Evolutionary conservation across 306 rosid species (phyloP), one percentile per base, ranked within the genome.

Genomic region (Cicer chorassanicum): DNA sequence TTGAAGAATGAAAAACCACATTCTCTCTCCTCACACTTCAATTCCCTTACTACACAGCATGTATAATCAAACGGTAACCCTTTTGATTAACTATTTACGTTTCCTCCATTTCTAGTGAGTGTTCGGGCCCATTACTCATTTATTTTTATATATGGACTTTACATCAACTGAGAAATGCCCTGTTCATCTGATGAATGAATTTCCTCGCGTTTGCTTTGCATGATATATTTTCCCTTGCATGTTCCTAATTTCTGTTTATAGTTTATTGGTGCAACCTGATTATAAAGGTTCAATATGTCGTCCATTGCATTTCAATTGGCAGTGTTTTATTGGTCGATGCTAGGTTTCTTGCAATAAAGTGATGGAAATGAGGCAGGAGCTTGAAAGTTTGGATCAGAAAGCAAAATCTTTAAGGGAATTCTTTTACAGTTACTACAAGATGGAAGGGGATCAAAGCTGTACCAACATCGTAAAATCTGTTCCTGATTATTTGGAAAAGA

Each of bases 401-500:
- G 78, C 89, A 81, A 83, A 88, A 69, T 72, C 82, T 49, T 81
- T 85, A 46, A 80, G 86, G 70, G 85, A 80, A 83, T 85, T 72
- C 71, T 81, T 92, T 73, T 88, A 80, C 78, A 82, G 74, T 62
- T 60, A 75, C 68, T 85, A 88, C 78, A 83, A 80, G 82, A 72
- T 83, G 74, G 88, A 83, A 82, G 92, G 88, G 72, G 85, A 80
- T 68, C 81, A 56, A 74, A 86, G 88, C 68, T 80, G 67, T 80
- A 66, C 82, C 4, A 76, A 81, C 62, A 71, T 80, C 67, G 56
- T 90, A 68, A 75, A 84, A 59, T 62, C 74, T 64, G 87, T 92
- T 80, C 76, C 64, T 68, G 88, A 81, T 80, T 85, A 87, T 84
- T 81, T 92, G 76, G 85, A 81, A 81, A 85, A 85, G 79, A 83